These are phyloP conservation scores for Fraxinus pennsylvanica DNA, from an alignment of 257 asterid species.

Conservation along the genomic window DNA sequence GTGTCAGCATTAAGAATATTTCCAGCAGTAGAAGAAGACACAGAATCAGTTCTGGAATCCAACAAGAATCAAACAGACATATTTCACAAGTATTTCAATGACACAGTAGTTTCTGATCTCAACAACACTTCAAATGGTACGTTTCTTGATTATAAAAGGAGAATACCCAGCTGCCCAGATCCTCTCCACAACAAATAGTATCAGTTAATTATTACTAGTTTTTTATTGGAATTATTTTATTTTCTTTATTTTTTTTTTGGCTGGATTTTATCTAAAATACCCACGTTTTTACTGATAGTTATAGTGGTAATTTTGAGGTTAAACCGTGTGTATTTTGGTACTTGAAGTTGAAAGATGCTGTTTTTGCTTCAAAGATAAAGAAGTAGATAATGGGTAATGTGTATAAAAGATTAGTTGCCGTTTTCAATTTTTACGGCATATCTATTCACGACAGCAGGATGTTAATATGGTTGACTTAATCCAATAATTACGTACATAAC, in stretches of 20 bases:
- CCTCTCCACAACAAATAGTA: constrained; percentile 74
- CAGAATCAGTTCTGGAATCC: neutral
- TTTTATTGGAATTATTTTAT: neutral
- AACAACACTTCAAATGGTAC: constrained; percentile 32
- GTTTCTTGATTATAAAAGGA: constrained; percentile 59
- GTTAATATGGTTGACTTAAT: too few relatives aligned
- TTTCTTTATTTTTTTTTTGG: neutral
- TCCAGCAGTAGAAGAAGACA: constrained; percentile 33
- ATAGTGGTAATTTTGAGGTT: constrained; percentile 26
- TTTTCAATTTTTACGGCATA: too few relatives aligned
- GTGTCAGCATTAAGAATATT: constrained; percentile 61
- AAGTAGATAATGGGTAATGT: constrained; percentile 5
- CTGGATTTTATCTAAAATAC: constrained; percentile 59
- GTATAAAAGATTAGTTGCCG: neutral
- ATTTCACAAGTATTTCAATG: constrained; percentile 44
- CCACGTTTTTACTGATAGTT: constrained; percentile 56
- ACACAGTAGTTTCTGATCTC: constrained; percentile 30
- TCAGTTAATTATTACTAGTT: constrained; percentile 7
- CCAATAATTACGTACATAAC: too few relatives aligned
- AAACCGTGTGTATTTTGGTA: constrained; percentile 91
- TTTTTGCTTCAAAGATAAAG: constrained; percentile 25
- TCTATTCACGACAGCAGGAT: too few relatives aligned
- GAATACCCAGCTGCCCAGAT: constrained; percentile 90
- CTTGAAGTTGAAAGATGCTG: constrained; percentile 15
- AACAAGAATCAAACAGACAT: constrained; percentile 40